Base-by-base conservation (phyloP, 441 rosid species). In the Omphalea diandra region DNA sequence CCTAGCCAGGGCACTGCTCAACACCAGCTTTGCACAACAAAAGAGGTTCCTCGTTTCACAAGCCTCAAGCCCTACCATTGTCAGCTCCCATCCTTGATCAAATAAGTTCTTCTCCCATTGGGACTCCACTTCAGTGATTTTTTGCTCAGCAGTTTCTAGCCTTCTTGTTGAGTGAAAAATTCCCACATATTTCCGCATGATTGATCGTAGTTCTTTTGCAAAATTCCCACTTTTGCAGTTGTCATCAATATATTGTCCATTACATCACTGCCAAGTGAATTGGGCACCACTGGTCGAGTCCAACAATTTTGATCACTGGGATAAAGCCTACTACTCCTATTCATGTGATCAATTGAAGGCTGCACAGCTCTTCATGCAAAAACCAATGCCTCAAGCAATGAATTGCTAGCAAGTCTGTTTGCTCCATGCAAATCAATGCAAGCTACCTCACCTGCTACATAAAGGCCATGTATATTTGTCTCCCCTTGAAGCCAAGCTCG, bases 351-450 rank as follows among this genome's bases (percentile, higher is more conserved):
- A 40, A 90, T 79, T 0, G 97, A 91, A 71, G 98, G 97, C 75
- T 83, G 89, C 72, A 88, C 99, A 17, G 98, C 97, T 62, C 99
- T 85, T 70, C 88, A 85, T 2, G 98, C 99, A 69, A 94, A 94
- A 71, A 94, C 98, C 63, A 92, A 83, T 41, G 98, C 98, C 90
- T 94, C 98, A n/a, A 94, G 88, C 83, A 94, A 84, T 31, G 99
- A 92, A 80, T 94, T 94, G 76, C 99, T 92, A 36, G 99, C 99
- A 49, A 94, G 91, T 73, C 97, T 84, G 79, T 94, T 94, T 17
- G 99, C 99, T 38, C 99, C 99, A 40, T 94, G 99, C 75, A 94
- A 81, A 63, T 98, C 99, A 0, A 97, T 94, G 80, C 99, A 92
- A 0, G 98, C 99, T 62, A 94, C 99, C 82, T 94, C 99, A 63